phyloP scores from a whole-genome alignment of 768 basidiomycete species.

The Terana coerulea region DNA sequence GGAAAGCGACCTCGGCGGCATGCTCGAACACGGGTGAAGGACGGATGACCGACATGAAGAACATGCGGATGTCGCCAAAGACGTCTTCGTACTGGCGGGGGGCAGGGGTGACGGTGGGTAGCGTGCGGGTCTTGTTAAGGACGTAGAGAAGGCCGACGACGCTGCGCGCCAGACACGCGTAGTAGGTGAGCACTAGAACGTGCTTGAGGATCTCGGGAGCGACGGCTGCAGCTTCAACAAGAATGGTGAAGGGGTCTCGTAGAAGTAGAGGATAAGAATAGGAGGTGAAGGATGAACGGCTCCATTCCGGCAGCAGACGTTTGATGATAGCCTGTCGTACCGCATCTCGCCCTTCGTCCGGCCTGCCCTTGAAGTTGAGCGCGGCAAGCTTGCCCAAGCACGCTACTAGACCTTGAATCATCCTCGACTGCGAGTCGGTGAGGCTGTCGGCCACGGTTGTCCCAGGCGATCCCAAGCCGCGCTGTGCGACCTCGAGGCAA shows the following conservation, averaged over 20 bases:
- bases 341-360: conserved; percentile 73
- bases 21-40: conserved; percentile 88
- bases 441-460: conserved; percentile 68
- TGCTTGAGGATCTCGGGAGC: conserved; percentile 88
- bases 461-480: conserved; percentile 53
- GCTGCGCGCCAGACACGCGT: conserved; percentile 82
- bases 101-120: conserved; percentile 34
- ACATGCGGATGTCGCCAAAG: conserved; percentile 84
- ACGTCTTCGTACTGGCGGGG: conserved; percentile 62
- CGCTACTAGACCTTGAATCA: conserved; percentile 73
- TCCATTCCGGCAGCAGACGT: conserved; percentile 89
- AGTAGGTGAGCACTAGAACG: conserved; percentile 85
- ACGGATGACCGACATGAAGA: conserved; percentile 87
- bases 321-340: conserved; percentile 86
- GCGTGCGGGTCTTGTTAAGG: conserved; percentile 66
- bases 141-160: conserved; percentile 84
- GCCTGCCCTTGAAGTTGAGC: conserved; percentile 64
- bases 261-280: conserved; percentile 84
- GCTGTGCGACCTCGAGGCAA: conserved; percentile 73
- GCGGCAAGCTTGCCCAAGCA: conserved; percentile 64
- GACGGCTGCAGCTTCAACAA: conserved; percentile 88
- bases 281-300: conserved; percentile 75
- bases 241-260: conserved; percentile 84
- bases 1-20: conserved; percentile 74
- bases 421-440: conserved; percentile 70